Percentiles rank a stretch among this genome's conserved stretches.
These are phyloP conservation scores for Metarhizium anisopliae DNA, from an alignment of 2,329 filamentous ascomycete species.

Conservation along the genomic window DNA sequence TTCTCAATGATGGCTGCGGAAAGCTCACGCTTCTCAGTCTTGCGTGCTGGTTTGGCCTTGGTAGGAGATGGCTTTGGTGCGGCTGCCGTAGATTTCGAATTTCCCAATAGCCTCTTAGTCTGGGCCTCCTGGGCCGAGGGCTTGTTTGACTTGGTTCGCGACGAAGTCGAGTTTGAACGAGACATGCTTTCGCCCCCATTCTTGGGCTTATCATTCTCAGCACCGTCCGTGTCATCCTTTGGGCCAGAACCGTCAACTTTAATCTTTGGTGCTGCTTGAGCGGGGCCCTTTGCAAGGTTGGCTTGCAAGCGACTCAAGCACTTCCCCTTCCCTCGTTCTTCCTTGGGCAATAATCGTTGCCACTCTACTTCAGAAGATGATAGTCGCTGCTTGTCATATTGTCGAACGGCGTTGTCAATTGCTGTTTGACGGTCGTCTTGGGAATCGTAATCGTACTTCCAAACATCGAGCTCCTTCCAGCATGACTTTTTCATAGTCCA, in stretches of 20 bases:
- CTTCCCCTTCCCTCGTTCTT: slow-evolving; percentile 49
- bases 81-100: slow-evolving; percentile 24
- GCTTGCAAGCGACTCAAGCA: slow-evolving; percentile 54
- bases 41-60: slow-evolving; percentile 29
- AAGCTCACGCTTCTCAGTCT: slow-evolving; percentile 34
- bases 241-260: slow-evolving; percentile 34
- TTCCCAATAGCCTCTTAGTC: slow-evolving; percentile 42
- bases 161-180: slow-evolving; percentile 42
- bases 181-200: slow-evolving; percentile 34
- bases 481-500: slow-evolving; percentile 48
- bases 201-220: slow-evolving; percentile 20
- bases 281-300: slow-evolving; percentile 44
- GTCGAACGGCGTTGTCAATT: slow-evolving; percentile 51
- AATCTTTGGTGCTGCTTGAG: slow-evolving; percentile 37
- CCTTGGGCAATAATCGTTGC: slow-evolving; percentile 49
- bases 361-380: slow-evolving; percentile 48
- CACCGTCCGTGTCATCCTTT: slow-evolving; percentile 26
- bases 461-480: slow-evolving; percentile 58
- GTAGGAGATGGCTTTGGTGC: slow-evolving; percentile 26
- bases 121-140: slow-evolving; percentile 42
- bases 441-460: slow-evolving; percentile 48
- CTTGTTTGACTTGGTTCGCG: slow-evolving; percentile 48
- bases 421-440: slow-evolving; percentile 48
- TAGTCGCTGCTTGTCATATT: slow-evolving; percentile 51
- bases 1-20: slow-evolving; percentile 50